These are phyloP conservation scores for Solanum sejunctum DNA, from an alignment of 257 asterid genomes.

Conservation along the genomic window DNA sequence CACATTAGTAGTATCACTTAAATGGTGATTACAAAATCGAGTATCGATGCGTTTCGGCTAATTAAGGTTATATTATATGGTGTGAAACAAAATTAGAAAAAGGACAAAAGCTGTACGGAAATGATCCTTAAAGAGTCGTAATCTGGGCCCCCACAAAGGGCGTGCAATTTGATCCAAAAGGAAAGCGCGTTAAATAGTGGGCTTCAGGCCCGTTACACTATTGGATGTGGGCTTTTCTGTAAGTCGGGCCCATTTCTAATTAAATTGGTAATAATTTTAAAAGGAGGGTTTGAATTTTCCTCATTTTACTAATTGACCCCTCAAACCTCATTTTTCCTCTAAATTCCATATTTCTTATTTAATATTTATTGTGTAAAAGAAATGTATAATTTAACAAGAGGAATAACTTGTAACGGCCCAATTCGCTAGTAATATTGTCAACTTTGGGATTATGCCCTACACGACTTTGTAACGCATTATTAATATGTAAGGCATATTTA, in stretches of 20 bases:
- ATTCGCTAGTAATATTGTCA: no score
- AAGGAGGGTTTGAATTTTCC: not conserved
- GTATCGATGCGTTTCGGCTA: not conserved
- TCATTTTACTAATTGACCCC: not conserved
- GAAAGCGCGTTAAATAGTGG: slow-evolving; percentile 6
- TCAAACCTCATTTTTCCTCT: not conserved
- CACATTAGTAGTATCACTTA: not conserved
- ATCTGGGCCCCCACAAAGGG: not conserved
- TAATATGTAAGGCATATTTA: no score
- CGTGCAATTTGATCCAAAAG: not conserved
- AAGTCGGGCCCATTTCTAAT: slow-evolving; percentile 6
- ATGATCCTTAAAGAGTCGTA: not conserved
- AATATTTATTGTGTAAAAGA: not conserved
- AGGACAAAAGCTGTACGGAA: not conserved
- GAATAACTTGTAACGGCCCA: not conserved
- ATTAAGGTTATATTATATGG: no score
- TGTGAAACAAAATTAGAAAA: not conserved
- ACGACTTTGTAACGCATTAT: no score
- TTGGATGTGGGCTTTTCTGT: not conserved
- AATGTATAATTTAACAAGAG: not conserved
- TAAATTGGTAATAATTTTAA: not conserved
- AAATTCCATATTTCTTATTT: not conserved
- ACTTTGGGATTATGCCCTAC: no score
- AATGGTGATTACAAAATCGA: not conserved
- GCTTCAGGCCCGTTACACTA: not conserved